Base-by-base conservation (phyloP, 495 filamentous ascomycete species). In the Talaromyces proteolyticus region DNA sequence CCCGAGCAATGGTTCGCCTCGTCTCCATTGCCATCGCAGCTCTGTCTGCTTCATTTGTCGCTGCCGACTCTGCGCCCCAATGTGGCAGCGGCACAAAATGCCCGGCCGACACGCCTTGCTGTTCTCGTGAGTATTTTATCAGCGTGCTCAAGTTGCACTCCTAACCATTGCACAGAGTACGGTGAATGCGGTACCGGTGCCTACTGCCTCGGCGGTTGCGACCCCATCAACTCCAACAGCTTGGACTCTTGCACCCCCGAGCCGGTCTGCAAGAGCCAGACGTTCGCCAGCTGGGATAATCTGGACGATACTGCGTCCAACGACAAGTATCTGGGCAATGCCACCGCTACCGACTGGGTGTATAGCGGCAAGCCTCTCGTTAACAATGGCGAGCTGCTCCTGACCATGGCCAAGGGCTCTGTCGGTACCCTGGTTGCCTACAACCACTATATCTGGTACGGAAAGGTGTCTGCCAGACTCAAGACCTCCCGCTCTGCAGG, bases 381-480 rank as follows among this genome's bases (percentile, higher is more conserved):
- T 6, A 76, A 86, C 43, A 67, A 79, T 49, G 70, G 75, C 37
- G 65, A 71, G 44, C 68, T 94, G 18, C 71, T 96, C 40, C 74
- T 98, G 55, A 97, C 92, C 52, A 92, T 98, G 89, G 84, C 87
- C 41, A 76, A 84, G 45, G 87, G 88, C 19, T 84, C 81, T 42
- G 92, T 91, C 25, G 76, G 76, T 36, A 95, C 91, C n/a, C 82
- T 98, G 16, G 71, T 97, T 44, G 84, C 89, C 21, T 87, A 87
- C 53, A 92, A 89, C 47, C 76, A 82, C 48, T 96, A 97, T 64
- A 84, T 98, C 69, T 97, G 92, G 94, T 98, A 98, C 64, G 93
- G 93, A 60, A 95, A 86, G 66, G 81, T 97, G 54, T 86, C 83
- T 58, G 90, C 88, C 16, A 86, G 73, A 21, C 72, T 98, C 66